These are phyloP conservation scores for Fusarium sp. DNA, from an alignment of 2,329 filamentous ascomycete species.

Conservation along the genomic window DNA sequence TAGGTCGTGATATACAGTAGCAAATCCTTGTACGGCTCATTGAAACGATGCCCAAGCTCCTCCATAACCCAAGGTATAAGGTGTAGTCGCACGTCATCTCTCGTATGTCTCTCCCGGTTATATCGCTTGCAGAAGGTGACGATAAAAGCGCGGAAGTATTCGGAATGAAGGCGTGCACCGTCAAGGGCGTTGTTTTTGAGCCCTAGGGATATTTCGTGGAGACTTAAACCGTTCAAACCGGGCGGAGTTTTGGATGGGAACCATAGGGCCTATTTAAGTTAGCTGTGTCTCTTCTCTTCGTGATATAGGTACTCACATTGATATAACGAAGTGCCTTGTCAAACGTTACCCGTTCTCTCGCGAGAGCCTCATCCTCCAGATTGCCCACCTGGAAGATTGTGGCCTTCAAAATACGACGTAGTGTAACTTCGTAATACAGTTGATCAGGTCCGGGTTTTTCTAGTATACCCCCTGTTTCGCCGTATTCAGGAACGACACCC, in stretches of 20 bases:
- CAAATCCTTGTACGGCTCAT: too few relatives aligned
- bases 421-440: background rate
- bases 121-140: background rate
- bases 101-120: too few relatives aligned
- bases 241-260: background rate
- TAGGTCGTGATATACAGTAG: too few relatives aligned
- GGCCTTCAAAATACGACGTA: background rate
- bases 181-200: too few relatives aligned
- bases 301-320: background rate
- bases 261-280: background rate
- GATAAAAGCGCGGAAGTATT: background rate
- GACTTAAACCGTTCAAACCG: background rate
- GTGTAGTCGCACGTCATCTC: too few relatives aligned
- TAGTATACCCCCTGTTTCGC: too few relatives aligned
- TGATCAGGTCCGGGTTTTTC: too few relatives aligned
- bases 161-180: background rate
- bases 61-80: too few relatives aligned
- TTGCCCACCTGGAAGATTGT: background rate
- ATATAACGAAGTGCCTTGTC: background rate
- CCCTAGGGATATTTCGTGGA: background rate
- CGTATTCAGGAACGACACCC: too few relatives aligned
- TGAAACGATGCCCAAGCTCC: too few relatives aligned
- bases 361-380: background rate
- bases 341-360: background rate
- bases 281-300: background rate